A percentile compares a stretch with the other conserved stretches of the same genome.
Conservation (phyloP, 257 asterid species). For the Fraxinus anomala region DNA sequence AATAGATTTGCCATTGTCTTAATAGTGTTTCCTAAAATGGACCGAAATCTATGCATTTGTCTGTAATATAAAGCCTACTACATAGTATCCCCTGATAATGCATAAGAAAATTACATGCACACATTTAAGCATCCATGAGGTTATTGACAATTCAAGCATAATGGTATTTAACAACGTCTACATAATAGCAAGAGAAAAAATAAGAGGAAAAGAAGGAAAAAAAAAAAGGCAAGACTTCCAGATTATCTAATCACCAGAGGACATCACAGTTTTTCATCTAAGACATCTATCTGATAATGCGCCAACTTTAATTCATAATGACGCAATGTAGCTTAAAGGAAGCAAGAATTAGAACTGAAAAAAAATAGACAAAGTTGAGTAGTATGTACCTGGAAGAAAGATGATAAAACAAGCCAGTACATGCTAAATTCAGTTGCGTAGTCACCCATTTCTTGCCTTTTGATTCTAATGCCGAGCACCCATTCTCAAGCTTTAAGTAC, state of each 20-base stretch:
- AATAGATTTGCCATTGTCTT: background rate
- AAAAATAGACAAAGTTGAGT: conserved; percentile 20
- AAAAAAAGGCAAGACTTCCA: background rate
- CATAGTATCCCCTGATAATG: background rate
- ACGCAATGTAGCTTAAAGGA: background rate
- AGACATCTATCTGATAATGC: background rate
- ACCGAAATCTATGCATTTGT: background rate
- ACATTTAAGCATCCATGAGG: conserved; percentile 9
- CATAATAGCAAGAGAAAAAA: background rate
- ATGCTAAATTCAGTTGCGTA: conserved; percentile 20
- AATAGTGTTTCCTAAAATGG: background rate
- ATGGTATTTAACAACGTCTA: conserved; percentile 13
- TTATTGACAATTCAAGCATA: background rate
- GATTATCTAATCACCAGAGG: background rate
- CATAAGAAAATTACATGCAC: background rate
- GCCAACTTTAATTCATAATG: background rate
- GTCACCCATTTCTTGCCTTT: conserved; percentile 20
- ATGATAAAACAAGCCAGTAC: conserved; percentile 7
- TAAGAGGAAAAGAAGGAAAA: too few species aligned
- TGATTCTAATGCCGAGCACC: conserved; percentile 22
- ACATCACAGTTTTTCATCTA: background rate
- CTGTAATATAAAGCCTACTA: background rate
- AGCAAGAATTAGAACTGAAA: background rate
- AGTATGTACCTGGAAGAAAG: conserved; percentile 21
- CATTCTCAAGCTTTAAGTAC: conserved; percentile 28